Base-by-base conservation (phyloP, 257 asterid species). In the Ligustrum vulgare region DNA sequence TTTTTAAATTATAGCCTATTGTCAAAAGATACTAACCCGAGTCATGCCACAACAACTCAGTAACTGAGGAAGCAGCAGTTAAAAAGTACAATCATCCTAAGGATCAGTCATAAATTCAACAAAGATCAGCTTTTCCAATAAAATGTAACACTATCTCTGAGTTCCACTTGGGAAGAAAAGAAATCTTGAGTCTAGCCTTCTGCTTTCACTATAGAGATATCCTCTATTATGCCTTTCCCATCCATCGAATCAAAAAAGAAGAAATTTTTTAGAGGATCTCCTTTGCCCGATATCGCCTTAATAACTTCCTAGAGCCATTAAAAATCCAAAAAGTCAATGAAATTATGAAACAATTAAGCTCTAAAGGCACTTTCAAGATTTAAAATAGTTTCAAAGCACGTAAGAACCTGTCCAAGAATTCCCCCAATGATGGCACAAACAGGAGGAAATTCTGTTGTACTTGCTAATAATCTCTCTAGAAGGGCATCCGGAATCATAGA, bases 381-480 rank as follows among this genome's bases (percentile, higher is more conserved):
- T 25, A 2, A 56, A 41, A 64, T 41, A 28, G 35, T 64, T 39
- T 4, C 25, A 1, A 54, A 3, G 54, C 18, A 45, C 69, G 71
- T 82, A 33, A 95, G 96, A 96, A 95, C 99, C 98, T 95, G 99
- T 22, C 99, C 99, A 20, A 93, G 98, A 79, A 95, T 86, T 76
- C 98, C 99, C 22, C 99, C 99, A 9, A 93, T 43, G 64, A 95
- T 76, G 39, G 98, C 98, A 82, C 97, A 91, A 41, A 91, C 98
- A 0, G 99, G 99, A 47, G 99, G 98, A 75, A 95, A 95, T 80
- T 95, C 99, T 37, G 67, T 79, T 79, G 79, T 76, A 47, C 96
- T 90, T 63, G 88, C 89, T 63, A 91, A 72, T 84, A 95, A 76
- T 78, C 98, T 89, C 85, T 79, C 83, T 8, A 95, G 85, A 39